Conservation (phyloP, 495 filamentous ascomycete species). For the Tuber borchii region DNA sequence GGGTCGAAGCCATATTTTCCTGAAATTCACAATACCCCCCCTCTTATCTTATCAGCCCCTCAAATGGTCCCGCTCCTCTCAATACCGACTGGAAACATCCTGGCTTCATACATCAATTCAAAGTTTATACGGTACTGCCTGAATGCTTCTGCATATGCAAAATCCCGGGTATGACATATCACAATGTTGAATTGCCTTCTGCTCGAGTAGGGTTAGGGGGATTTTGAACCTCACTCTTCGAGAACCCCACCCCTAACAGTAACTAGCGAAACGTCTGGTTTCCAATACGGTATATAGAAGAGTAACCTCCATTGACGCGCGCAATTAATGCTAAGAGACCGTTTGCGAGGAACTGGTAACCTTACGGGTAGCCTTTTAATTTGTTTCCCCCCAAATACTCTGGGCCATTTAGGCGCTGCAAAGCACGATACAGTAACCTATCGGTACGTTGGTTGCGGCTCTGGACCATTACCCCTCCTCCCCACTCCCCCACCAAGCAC, state of each 20-base stretch:
- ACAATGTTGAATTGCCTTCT: neutral
- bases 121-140: slow-evolving; percentile 6
- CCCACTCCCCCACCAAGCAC: neutral
- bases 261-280: neutral
- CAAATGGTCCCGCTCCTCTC: neutral
- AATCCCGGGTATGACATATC: slow-evolving; percentile 5
- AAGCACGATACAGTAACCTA: neutral
- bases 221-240: neutral
- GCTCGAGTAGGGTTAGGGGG: neutral
- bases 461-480: slow-evolving; percentile 9
- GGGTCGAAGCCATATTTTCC: neutral
- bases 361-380: no score
- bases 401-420: neutral
- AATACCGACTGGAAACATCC: neutral
- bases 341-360: neutral
- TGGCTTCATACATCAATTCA: slow-evolving; percentile 1
- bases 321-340: neutral
- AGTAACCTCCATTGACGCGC: neutral
- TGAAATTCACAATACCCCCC: neutral
- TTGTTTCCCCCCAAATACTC: neutral
- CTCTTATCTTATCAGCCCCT: neutral
- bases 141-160: neutral
- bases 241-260: neutral
- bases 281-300: neutral
- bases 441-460: slow-evolving; percentile 3